phyloP scores from a whole-genome alignment of 2,329 filamentous ascomycete genomes.

The Arthrobotrys pseudoclavata region DNA sequence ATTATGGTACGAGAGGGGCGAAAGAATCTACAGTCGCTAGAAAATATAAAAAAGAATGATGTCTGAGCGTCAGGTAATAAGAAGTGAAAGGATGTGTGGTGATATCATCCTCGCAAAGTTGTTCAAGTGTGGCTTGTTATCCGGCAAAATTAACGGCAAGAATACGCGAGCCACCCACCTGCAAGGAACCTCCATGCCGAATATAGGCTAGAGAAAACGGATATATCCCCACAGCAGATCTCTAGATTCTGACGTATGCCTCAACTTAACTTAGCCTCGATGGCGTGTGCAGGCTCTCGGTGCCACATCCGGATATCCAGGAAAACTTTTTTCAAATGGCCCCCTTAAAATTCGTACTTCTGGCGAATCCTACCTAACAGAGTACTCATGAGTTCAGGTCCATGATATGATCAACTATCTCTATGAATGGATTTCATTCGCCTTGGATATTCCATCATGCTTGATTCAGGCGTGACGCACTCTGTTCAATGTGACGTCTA shows the following conservation, averaged over 20 bases:
- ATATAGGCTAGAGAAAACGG: constrained; percentile 35
- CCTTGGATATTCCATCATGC: constrained; percentile 6
- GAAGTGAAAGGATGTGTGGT: not conserved
- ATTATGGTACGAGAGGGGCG: not conserved
- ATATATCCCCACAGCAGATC: constrained; percentile 33
- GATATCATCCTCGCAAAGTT: constrained; percentile 32
- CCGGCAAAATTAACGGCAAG: constrained; percentile 7
- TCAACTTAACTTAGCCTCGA: constrained; percentile 12
- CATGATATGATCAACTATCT: constrained; percentile 20
- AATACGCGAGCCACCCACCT: constrained; percentile 49
- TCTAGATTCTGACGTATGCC: constrained; percentile 38
- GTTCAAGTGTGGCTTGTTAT: constrained; percentile 28
- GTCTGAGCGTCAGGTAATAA: not conserved
- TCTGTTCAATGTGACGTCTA: constrained; percentile 4
- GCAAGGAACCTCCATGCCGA: not conserved
- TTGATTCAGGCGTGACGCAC: constrained; percentile 5
- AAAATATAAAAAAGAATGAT: constrained; percentile 8
- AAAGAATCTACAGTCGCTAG: not conserved
- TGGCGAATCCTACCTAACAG: not conserved
- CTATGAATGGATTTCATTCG: not conserved
- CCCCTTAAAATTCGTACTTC: not conserved
- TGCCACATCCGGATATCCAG: constrained; percentile 7
- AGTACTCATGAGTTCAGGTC: not conserved
- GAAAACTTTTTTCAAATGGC: not conserved
- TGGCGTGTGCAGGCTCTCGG: constrained; percentile 1